These are phyloP conservation scores for Venturia effusa DNA, from an alignment of 2,329 filamentous ascomycete species.

Conservation along the genomic window DNA sequence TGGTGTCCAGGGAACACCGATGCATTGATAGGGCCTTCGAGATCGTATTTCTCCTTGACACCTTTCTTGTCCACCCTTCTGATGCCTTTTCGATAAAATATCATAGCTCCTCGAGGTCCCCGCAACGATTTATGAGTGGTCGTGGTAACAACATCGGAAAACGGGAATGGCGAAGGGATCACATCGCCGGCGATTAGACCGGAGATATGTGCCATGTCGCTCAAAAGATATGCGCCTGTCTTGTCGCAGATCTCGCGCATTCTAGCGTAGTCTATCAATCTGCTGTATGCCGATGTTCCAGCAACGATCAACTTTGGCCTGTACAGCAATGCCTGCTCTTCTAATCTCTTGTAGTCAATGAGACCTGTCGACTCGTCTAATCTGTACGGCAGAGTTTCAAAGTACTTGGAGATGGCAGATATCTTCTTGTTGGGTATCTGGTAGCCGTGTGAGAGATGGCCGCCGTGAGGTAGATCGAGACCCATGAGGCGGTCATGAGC, in stretches of 20 bases:
- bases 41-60: constrained; percentile 85
- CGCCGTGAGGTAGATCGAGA: constrained; percentile 89
- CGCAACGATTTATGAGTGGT: constrained; percentile 99
- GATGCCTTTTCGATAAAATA: constrained; percentile 98
- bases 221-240: constrained; percentile 86
- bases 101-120: constrained; percentile 96
- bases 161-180: constrained; percentile 82
- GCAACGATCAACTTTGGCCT: constrained; percentile 93
- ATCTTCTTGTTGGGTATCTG: constrained; percentile 79
- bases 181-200: constrained; percentile 88
- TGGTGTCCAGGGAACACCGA: constrained; percentile 99
- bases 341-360: constrained; percentile 91
- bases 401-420: constrained; percentile 96
- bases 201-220: constrained; percentile 98
- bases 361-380: constrained; percentile 82
- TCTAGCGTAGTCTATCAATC: constrained; percentile 89
- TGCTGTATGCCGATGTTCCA: constrained; percentile 96
- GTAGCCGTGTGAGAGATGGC: constrained; percentile 93
- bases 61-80: constrained; percentile 83
- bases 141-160: constrained; percentile 94
- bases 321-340: constrained; percentile 84
- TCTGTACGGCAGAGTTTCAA: constrained; percentile 96
- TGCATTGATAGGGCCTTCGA: constrained; percentile 95
- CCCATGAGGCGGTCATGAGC: constrained; percentile 95
- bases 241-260: constrained; percentile 95